Conservation (phyloP, 208 protist genomes). For the Trypanosoma scelopori region DNA sequence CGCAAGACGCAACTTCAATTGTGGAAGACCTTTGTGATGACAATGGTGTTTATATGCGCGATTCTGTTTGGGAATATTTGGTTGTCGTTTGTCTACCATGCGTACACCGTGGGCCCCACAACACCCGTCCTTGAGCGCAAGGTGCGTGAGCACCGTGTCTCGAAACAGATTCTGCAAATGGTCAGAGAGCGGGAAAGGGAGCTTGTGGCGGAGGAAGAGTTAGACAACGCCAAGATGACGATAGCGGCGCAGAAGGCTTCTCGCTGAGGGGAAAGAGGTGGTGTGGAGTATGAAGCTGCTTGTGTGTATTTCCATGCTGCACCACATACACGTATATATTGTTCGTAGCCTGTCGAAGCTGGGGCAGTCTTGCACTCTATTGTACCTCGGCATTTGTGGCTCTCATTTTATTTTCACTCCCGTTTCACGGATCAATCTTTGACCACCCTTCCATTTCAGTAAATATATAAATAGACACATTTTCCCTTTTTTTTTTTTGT, state of each 20-base stretch:
- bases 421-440: background rate
- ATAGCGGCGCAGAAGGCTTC: constrained; percentile 65
- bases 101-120: constrained; percentile 84
- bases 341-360: too few species aligned
- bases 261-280: background rate
- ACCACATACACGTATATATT: too few species aligned
- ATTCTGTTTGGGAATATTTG: constrained; percentile 85
- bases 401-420: constrained; percentile 4
- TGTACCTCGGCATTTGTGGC: too few species aligned
- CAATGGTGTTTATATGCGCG: constrained; percentile 79
- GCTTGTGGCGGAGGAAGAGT: constrained; percentile 64
- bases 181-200: constrained; percentile 85
- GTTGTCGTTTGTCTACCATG: constrained; percentile 87
- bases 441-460: background rate
- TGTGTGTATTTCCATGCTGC: too few species aligned
- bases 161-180: constrained; percentile 92
- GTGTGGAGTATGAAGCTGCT: background rate
- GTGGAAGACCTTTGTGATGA: constrained; percentile 87
- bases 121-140: constrained; percentile 89
- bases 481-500: background rate
- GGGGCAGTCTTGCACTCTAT: too few species aligned
- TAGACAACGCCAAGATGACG: constrained; percentile 48
- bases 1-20: constrained; percentile 84
- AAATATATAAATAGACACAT: background rate
- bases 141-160: constrained; percentile 87